Evolutionary conservation across 345 rosid species (phyloP).

Genomic region (Populus simonii): DNA sequence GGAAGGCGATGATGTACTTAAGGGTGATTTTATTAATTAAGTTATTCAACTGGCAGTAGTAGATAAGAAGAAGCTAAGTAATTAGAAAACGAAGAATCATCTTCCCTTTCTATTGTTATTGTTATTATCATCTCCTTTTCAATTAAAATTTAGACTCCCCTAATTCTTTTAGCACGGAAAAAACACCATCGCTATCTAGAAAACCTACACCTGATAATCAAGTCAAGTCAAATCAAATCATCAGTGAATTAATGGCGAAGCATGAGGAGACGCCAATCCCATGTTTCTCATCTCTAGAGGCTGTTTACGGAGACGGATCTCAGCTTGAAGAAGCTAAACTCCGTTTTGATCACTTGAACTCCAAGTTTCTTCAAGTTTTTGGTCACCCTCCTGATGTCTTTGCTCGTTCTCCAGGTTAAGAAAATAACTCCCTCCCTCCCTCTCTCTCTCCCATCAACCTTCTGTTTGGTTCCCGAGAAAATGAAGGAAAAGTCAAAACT

Average conservation of each 20-base stretch:
- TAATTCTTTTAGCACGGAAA: too few relatives aligned
- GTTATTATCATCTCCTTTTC: too few relatives aligned
- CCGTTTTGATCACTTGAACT: conserved; percentile 61
- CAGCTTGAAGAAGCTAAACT: conserved; percentile 68
- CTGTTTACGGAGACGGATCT: conserved; percentile 74
- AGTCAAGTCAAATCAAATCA: too few relatives aligned
- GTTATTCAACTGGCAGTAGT: too few relatives aligned
- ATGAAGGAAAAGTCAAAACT: not conserved
- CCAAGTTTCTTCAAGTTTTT: conserved; percentile 61
- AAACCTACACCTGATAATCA: too few relatives aligned
- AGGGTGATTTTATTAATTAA: too few relatives aligned
- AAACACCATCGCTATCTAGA: too few relatives aligned
- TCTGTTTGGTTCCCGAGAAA: conserved; percentile 10
- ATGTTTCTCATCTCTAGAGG: conserved; percentile 53
- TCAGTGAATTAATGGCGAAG: conserved; percentile 46
- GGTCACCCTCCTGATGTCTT: conserved; percentile 63
- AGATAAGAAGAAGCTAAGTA: too few relatives aligned
- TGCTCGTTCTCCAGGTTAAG: conserved; percentile 85
- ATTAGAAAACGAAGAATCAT: too few relatives aligned
- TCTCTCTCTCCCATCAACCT: not conserved
- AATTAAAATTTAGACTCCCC: too few relatives aligned
- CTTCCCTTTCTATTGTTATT: too few relatives aligned
- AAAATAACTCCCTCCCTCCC: not conserved
- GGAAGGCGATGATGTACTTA: too few relatives aligned
- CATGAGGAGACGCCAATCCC: conserved; percentile 71